Evolutionary conservation across 805 yeast species (phyloP), one percentile per base, ranked within the genome.

Genomic region (Starmera dryadoides): DNA sequence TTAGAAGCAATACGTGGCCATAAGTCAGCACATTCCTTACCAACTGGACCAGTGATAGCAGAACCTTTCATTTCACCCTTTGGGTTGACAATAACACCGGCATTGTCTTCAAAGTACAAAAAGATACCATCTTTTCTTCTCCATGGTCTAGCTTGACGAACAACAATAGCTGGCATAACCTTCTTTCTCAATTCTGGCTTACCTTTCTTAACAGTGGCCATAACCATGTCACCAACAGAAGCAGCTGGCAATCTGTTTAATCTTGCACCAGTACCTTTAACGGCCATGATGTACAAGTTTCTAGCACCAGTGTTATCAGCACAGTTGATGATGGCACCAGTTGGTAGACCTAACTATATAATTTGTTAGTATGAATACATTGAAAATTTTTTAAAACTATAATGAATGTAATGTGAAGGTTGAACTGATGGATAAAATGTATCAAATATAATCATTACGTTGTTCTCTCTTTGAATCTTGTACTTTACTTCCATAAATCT

Each of bases 61-160:
- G 98, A 94, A 77, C 99, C 99, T 82, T 93, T 93, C 98, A 94
- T 93, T 77, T 93, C 99, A 81, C 99, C 99, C 93, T 93, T 93
- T 69, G 99, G 98, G 79, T 93, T 93, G 71, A 93, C 98, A 68
- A 93, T 93, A 73, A 94, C 99, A 83, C 98, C 98, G 56, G 99
- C 99, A 68, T 93, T 93, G 78, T 93, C 99, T 82, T 93, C 99
- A 63, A 93, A 93, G 87, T 93, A 93, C 73, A 93, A 87, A 89
- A 71, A 93, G 62, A 88, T 85, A 85, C 99, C 99, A 68, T 93
- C 99, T 82, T 83, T 91, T 85, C 99, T 87, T 91, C 99, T 91
- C 99, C 99, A 93, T 58, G 99, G 88, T 81, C 89, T 91, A 56
- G 98, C 76, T 80, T 93, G 99, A 78, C 99, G 91, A 57, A 93